Base-by-base conservation (phyloP, 495 filamentous ascomycete genomes). In the Staphylotrichum tortipilum region DNA sequence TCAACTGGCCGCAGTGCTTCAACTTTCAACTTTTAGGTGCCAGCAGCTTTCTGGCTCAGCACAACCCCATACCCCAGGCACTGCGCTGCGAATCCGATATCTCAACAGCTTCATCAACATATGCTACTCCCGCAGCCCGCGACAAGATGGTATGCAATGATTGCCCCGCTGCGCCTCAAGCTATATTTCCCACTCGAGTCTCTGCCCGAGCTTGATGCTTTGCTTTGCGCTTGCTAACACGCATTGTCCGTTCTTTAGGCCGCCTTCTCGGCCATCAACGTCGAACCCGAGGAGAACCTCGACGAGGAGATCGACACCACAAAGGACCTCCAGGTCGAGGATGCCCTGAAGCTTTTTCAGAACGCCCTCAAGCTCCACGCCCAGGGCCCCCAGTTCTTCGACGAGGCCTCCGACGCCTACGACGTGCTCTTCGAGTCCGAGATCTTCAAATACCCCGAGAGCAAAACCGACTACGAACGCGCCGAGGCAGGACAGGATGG, bases 241-340 rank as follows among this genome's bases (percentile, higher is more conserved):
- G 24, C 14, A n/a, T n/a, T n/a, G n/a, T 17, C 18, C 9, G 8
- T 14, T 28, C 36, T 7, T n/a, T 38, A 73, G 82, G 72, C 81
- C 35, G 67, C 76, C 55, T 96, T 89, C 63, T 79, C 81, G 31
- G 85, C 92, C 36, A 77, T 96, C 62, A 97, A 97, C 55, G 79
- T 96, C 61, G 89, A 94, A 60, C 88, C 88, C 7, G 92, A 95
- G 60, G 87, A 92, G 53, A 86, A 84, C 44, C 74, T 83, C 54
- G 88, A 94, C 54, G 88, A 92, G 58, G 92, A 96, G 67, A 69
- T 95, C 60, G 92, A 99, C 58, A 88, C 91, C 52, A 96, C 89
- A 37, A 89, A 86, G 68, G 89, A 97, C 63, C 81, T 99, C 44
- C 90, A 85, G 58, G 91, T 97, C 61, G 92, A 99, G 64, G 92